phyloP scores from a whole-genome alignment of 306 rosid species.

The Casuarina glauca region DNA sequence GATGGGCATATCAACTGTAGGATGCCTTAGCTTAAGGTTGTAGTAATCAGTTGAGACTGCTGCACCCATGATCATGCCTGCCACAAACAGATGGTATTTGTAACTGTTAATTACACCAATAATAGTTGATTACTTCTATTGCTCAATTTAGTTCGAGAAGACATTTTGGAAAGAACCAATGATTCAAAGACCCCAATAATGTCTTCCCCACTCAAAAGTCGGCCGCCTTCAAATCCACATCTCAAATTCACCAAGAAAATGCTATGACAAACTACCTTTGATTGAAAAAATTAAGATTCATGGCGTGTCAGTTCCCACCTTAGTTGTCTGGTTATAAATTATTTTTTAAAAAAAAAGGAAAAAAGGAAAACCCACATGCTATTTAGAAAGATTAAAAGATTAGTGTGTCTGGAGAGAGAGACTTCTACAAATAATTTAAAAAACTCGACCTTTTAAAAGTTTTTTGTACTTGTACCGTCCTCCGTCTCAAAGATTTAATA shows the following conservation, averaged over 20 bases:
- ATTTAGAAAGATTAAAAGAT: too few relatives aligned
- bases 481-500: too few relatives aligned
- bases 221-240: slow-evolving; percentile 6
- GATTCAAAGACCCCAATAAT: slow-evolving; percentile 1
- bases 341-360: too few relatives aligned
- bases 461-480: not conserved
- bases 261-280: not conserved
- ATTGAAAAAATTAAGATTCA: not conserved
- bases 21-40: slow-evolving; percentile 82
- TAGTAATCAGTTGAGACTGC: slow-evolving; percentile 77
- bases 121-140: not conserved
- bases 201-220: not conserved
- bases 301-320: not conserved
- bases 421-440: too few relatives aligned
- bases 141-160: not conserved
- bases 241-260: too few relatives aligned
- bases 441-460: not conserved
- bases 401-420: too few relatives aligned
- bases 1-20: slow-evolving; percentile 65
- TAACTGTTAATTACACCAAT: not conserved
- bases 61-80: slow-evolving; percentile 98
- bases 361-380: too few relatives aligned
- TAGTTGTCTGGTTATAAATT: not conserved
- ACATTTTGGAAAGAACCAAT: not conserved
- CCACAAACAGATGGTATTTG: slow-evolving; percentile 11